Evolutionary conservation across 768 basidiomycete genomes (phyloP), one percentile per base, ranked within the genome.

Genomic region (Suillus paluster): DNA sequence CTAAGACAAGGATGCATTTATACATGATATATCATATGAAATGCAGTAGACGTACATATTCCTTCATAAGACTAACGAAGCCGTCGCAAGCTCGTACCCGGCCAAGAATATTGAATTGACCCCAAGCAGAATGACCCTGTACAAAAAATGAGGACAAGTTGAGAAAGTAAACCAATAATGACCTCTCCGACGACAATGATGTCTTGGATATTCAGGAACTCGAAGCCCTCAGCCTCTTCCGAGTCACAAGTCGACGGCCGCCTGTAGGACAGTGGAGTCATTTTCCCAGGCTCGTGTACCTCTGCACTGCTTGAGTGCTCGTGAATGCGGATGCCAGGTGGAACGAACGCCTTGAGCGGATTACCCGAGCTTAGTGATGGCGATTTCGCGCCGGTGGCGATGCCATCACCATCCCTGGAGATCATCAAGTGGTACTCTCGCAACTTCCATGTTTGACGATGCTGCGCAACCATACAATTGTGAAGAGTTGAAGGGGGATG

Each of bases 91-190:
- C 84, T 60, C 94, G 80, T n/a, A 96, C 83, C 19, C 94, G 84
- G 41, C 94, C 94, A 4, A 88, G 77, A 27, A 96, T 73, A 61
- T 82, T 87, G 75, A 95, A 96, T 65, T 92, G 88, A 25, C 94
- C 94, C 94, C 94, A 96, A 15, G 92, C 87, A 9, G 94, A 95
- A 75, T 95, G 94, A 5, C 94, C 93, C 91, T 94, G 61, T 21
- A n/a, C 15, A 21, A 21, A 58, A 49, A 57, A 64, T 30, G 60
- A 61, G 61, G 41, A 67, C 9, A n/a, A 23, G 27, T 36, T 38
- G 57, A 27, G 48, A 41, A 44, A 48, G 30, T 46, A 49, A 42
- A 27, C 46, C 46, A 52, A 5, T 48, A 15, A 59, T 25, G 63
- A 92, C 92, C 80, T 94, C 90, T 69, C 92, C 92, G 14, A 84